Evolutionary conservation across 2,329 filamentous ascomycete genomes (phyloP), one percentile per base, ranked within the genome.

Genomic region (Hawksworthiomyces lignivorus): DNA sequence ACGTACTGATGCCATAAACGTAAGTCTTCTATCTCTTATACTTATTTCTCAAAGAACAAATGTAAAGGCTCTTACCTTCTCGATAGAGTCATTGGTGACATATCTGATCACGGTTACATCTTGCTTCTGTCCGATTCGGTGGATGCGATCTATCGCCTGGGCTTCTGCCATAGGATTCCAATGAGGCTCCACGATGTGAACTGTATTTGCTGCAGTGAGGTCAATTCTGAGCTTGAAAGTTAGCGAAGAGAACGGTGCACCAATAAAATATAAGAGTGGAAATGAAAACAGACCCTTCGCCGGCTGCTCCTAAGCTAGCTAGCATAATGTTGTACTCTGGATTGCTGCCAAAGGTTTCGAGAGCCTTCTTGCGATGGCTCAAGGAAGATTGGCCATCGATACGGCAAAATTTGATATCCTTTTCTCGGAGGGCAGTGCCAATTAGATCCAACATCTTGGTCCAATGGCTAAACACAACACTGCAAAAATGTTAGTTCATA

Each of bases 101-200:
- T 36, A 36, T 24, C 33, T 20, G 22, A 36, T 17, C 21, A 36
- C 33, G 7, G n/a, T 15, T 22, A 36, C 33, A 11, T 36, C 33
- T 4, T 22, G 33, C 7, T 26, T 8, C 33, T 36, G 33, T 8
- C 33, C 21, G 21, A 26, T 26, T 14, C 33, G 33, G 18, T 36
- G 33, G 22, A 36, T 26, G 9, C 33, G 20, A 22, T 20, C 18
- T 20, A 36, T 26, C n/a, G 33, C 33, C 33, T 36, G 33, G n/a
- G n/a, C 33, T 36, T 36, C 33, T 22, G 33, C 33, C 33, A 36
- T 36, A 22, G 33, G 33, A 15, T 36, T 36, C 33, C 33, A 36
- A 22, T 36, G 33, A n/a, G n/a, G n/a, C n/a, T n/a, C n/a, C n/a
- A n/a, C n/a, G n/a, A n/a, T n/a, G n/a, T n/a, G n/a, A n/a, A n/a